Evolutionary conservation across 768 basidiomycete species (phyloP), one percentile per base, ranked within the genome.

Genomic region (Termitomyces sp.): DNA sequence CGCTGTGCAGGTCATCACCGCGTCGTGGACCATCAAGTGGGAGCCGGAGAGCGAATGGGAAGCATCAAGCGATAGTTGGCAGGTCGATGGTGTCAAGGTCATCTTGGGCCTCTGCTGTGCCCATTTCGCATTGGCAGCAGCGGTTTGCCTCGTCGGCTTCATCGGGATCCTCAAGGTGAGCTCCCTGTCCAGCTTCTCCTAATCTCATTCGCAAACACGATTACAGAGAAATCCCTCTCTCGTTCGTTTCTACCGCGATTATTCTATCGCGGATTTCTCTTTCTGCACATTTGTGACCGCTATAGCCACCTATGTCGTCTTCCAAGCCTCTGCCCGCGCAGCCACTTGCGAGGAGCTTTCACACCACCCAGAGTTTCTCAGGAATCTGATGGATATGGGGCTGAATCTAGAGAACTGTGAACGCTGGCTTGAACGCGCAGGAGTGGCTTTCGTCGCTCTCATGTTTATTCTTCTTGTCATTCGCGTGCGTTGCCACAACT

Each of bases 351-450:
- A 91, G 62, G 85, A 88, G 63, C 73, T 91, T 27, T 86, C 87
- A 4, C 78, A 84, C 48, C 86, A 90, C 54, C 86, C 89, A 17
- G 89, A 91, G 66, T 73, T 92, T 41, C 79, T 91, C 71, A 82
- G 83, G 9, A 83, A 83, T 62, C 70, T 90, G 71, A 76, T 81
- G 49, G 86, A 89, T 66, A 79, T 87, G 65, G 90, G 89, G 0
- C 75, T 92, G 63, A 88, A 80, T 63, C 70, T 89, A 42, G 90
- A 92, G 71, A 90, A 90, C 61, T 92, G 91, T 67, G 90, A 92
- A 65, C 78, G 80, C 56, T 90, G 87, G 86, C 78, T 90, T 46
- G 88, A 87, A 66, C 78, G 83, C 40, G 86, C 82, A 8, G 77
- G 85, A 32, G 67, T 87, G 57, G 84, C 75, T 0, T 76, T 82